Percentiles rank a stretch among this genome's conserved stretches.
Evolutionary conservation across 2,329 filamentous ascomycete species (phyloP).

Genomic region (Epichloe coenophiala): DNA sequence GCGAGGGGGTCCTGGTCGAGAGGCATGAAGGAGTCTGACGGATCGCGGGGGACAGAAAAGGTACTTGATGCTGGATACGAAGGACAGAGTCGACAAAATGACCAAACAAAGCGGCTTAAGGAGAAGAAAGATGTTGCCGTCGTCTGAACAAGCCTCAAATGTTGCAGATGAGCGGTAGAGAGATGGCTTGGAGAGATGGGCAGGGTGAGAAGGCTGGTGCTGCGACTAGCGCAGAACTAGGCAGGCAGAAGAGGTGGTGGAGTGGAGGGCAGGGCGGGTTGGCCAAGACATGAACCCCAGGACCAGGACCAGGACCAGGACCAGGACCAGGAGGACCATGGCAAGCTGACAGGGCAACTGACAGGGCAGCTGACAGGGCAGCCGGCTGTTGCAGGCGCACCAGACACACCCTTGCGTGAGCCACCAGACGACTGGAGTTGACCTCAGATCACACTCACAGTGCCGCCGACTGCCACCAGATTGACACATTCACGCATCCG

Average conservation of each 20-base stretch:
- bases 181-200: slow-evolving; percentile 2
- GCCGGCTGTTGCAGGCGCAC: neutral
- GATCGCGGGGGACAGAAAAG: neutral
- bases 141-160: neutral
- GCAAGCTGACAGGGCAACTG: neutral
- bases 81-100: neutral
- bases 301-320: neutral
- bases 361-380: no score
- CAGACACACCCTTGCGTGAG: neutral
- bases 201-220: slow-evolving; percentile 5
- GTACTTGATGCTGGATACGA: neutral
- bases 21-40: slow-evolving; percentile 2
- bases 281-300: slow-evolving; percentile 5
- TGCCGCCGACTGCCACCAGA: no score
- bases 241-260: neutral
- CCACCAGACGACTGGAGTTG: no score
- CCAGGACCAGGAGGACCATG: neutral
- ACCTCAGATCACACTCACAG: no score
- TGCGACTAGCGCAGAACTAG: slow-evolving; percentile 2
- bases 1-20: neutral
- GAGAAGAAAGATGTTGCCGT: neutral
- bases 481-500: no score
- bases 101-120: neutral
- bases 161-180: slow-evolving; percentile 3
- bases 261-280: slow-evolving; percentile 1